Percentiles rank a stretch among this genome's conserved stretches.
Conservation (phyloP, 208 protist genomes). For the Crithidia fasciculata region DNA sequence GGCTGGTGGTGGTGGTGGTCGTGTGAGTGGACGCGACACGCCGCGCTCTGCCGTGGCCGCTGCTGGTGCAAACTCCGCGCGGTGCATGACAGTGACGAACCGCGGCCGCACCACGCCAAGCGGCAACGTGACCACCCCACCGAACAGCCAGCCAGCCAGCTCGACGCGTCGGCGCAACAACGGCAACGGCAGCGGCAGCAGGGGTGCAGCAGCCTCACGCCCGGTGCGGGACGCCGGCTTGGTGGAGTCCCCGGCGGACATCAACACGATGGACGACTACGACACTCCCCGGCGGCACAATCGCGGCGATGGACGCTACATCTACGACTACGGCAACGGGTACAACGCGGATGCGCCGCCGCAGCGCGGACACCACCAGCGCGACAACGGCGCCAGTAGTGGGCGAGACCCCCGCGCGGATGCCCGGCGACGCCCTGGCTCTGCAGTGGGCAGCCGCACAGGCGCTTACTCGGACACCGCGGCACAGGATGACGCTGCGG, state of each 20-base stretch:
- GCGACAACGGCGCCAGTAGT: not conserved
- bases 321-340: conserved; percentile 23
- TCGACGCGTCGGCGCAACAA: conserved; percentile 5
- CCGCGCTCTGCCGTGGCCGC: not conserved
- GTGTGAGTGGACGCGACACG: not conserved
- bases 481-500: not conserved
- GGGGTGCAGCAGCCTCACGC: not conserved
- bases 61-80: not conserved
- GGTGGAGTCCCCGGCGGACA: conserved; percentile 22
- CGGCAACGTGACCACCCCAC: not conserved
- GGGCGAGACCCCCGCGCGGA: not conserved
- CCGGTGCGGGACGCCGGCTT: conserved; percentile 1
- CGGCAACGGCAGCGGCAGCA: not conserved
- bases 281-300: conserved; percentile 20
- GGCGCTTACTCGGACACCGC: not conserved
- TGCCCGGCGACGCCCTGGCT: not conserved
- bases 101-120: conserved; percentile 6
- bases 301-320: conserved; percentile 17
- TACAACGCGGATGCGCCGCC: conserved; percentile 6
- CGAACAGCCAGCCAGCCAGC: not conserved
- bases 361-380: conserved; percentile 2
- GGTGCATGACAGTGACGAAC: not conserved
- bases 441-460: not conserved
- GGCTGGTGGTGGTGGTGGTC: not conserved
- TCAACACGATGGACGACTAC: conserved; percentile 30